A percentile compares a stretch with the other conserved stretches of the same genome.
phyloP scores from a whole-genome alignment of 2,329 filamentous ascomycete species.

The Didymella sp. region DNA sequence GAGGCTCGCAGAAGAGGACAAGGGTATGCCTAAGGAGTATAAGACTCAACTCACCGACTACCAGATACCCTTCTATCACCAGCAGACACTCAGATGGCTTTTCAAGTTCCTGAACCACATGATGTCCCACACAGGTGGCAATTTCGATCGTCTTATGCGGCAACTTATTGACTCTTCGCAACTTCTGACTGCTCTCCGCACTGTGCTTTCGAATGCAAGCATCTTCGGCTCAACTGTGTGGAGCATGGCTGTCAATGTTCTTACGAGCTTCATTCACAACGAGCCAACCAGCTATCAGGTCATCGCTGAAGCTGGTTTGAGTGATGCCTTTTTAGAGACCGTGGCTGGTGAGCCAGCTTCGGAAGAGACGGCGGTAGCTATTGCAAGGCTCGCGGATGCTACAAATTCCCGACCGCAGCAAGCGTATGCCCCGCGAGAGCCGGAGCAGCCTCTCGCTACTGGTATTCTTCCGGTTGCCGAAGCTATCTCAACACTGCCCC shows the following conservation, averaged over 20 bases:
- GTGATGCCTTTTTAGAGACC: slow-evolving; percentile 83
- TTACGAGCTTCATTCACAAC: slow-evolving; percentile 97
- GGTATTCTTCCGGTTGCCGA: slow-evolving; percentile 89
- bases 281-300: slow-evolving; percentile 97
- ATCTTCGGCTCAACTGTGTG: slow-evolving; percentile 92
- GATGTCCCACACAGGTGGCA: slow-evolving; percentile 82
- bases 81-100: slow-evolving; percentile 90
- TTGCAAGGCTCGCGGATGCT: slow-evolving; percentile 22
- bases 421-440: slow-evolving; percentile 34
- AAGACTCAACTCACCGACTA: slow-evolving; percentile 89
- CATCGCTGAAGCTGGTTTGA: slow-evolving; percentile 91
- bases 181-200: slow-evolving; percentile 77
- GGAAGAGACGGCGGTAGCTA: slow-evolving; percentile 26
- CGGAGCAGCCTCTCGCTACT: slow-evolving; percentile 57
- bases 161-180: slow-evolving; percentile 94
- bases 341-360: slow-evolving; percentile 62
- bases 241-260: slow-evolving; percentile 89
- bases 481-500: slow-evolving; percentile 84
- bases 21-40: slow-evolving; percentile 74
- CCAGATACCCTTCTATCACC: slow-evolving; percentile 88
- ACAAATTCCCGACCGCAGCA: slow-evolving; percentile 19
- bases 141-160: slow-evolving; percentile 86
- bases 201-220: slow-evolving; percentile 79
- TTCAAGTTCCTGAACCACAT: slow-evolving; percentile 97
- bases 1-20: slow-evolving; percentile 68